Evolutionary conservation across 345 rosid genomes (phyloP).

Genomic region (Mangifera indica): DNA sequence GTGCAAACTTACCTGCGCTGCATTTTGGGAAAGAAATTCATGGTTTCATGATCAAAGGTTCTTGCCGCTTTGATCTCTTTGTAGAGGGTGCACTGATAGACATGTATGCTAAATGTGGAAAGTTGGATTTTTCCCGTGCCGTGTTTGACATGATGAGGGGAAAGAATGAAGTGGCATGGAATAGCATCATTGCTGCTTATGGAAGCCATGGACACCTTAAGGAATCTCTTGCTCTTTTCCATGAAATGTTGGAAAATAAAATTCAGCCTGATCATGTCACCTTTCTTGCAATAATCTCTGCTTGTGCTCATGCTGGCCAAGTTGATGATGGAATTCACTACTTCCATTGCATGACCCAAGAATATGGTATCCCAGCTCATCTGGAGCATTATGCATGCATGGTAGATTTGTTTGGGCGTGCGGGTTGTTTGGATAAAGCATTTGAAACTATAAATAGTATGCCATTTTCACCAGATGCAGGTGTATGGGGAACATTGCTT

Average conservation of each 20-base stretch:
- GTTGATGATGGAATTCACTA: constrained; percentile 54
- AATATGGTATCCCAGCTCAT: constrained; percentile 55
- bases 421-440: constrained; percentile 66
- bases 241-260: constrained; percentile 48
- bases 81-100: constrained; percentile 61
- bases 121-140: constrained; percentile 41
- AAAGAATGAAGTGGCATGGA: constrained; percentile 75
- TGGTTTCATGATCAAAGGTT: constrained; percentile 56
- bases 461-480: constrained; percentile 77
- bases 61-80: constrained; percentile 46
- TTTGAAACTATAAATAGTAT: constrained; percentile 41
- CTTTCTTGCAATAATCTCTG: constrained; percentile 61
- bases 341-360: constrained; percentile 56
- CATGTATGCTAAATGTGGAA: constrained; percentile 86
- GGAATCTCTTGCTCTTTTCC: constrained; percentile 37
- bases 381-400: constrained; percentile 77
- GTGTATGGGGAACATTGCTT: constrained; percentile 82
- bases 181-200: constrained; percentile 73
- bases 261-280: constrained; percentile 64
- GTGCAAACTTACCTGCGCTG: constrained; percentile 70
- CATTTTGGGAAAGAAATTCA: constrained; percentile 76
- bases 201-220: constrained; percentile 59
- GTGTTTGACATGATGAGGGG: constrained; percentile 55
- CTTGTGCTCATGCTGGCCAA: constrained; percentile 66
- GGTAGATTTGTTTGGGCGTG: constrained; percentile 72